These are phyloP conservation scores for Colletotrichum spinosum DNA, from an alignment of 2,329 filamentous ascomycete genomes.

Conservation along the genomic window DNA sequence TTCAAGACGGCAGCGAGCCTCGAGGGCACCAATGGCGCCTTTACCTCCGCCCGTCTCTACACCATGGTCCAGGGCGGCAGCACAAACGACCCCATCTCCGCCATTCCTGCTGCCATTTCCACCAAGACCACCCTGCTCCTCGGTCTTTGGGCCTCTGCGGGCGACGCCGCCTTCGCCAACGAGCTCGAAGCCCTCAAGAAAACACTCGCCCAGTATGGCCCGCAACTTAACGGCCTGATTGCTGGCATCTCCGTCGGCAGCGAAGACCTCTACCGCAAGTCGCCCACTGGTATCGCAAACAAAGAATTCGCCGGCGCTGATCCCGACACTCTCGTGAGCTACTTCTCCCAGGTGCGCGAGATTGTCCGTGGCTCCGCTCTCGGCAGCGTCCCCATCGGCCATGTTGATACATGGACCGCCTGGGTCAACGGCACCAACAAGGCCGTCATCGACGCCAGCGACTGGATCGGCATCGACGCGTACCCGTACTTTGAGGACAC, in stretches of 20 bases:
- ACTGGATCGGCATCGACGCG: conserved; percentile 87
- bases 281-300: conserved; percentile 74
- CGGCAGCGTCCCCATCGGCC: conserved; percentile 72
- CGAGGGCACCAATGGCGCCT: conserved; percentile 69
- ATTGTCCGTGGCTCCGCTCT: conserved; percentile 73
- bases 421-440: conserved; percentile 80
- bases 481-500: conserved; percentile 88
- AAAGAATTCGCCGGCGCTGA: conserved; percentile 71
- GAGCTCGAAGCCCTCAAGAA: conserved; percentile 79
- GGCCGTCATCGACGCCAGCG: conserved; percentile 74
- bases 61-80: conserved; percentile 80
- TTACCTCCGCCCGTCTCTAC: conserved; percentile 79
- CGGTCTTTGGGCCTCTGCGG: conserved; percentile 84
- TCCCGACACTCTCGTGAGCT: conserved; percentile 72
- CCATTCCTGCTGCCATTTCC: conserved; percentile 85
- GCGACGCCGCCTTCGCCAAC: conserved; percentile 71
- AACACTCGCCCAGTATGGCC: conserved; percentile 77
- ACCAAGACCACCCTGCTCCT: conserved; percentile 84
- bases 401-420: conserved; percentile 91
- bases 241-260: conserved; percentile 87
- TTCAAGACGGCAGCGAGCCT: conserved; percentile 75
- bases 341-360: conserved; percentile 76
- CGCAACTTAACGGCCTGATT: conserved; percentile 72
- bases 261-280: conserved; percentile 87
- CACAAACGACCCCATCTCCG: conserved; percentile 72